Percentiles rank a stretch among this genome's conserved stretches.
These are phyloP conservation scores for Coemansia sp. DNA, from an alignment of 192 early-diverging fungal species.

Conservation along the genomic window DNA sequence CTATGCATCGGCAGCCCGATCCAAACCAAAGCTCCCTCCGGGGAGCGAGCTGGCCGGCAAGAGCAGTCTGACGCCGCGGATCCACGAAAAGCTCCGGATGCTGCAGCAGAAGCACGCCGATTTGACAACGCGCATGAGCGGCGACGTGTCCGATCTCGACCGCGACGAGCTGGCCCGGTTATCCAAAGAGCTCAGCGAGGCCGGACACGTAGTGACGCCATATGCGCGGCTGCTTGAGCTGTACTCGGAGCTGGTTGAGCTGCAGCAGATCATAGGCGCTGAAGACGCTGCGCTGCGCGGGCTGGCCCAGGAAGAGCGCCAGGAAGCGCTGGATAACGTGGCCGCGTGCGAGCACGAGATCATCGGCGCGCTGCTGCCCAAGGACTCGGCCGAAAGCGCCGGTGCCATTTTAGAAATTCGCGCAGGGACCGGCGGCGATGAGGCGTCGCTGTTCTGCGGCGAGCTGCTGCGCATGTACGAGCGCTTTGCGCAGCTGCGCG, in stretches of 20 bases:
- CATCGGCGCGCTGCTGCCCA: slow-evolving; percentile 58
- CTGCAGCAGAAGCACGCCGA: slow-evolving; percentile 18
- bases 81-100: slow-evolving; percentile 32
- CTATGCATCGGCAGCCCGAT: neutral
- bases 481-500: slow-evolving; percentile 54
- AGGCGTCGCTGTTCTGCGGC: slow-evolving; percentile 68
- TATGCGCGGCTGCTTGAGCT: slow-evolving; percentile 27
- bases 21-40: slow-evolving; percentile 4
- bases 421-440: slow-evolving; percentile 75
- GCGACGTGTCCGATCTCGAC: slow-evolving; percentile 19
- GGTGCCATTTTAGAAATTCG: slow-evolving; percentile 72
- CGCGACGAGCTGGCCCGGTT: slow-evolving; percentile 45
- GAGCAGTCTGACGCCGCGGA: slow-evolving; percentile 36
- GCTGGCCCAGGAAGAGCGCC: slow-evolving; percentile 63
- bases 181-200: slow-evolving; percentile 47
- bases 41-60: slow-evolving; percentile 43
- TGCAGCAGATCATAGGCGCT: slow-evolving; percentile 41
- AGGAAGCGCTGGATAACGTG: slow-evolving; percentile 34
- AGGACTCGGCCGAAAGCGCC: slow-evolving; percentile 64
- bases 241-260: slow-evolving; percentile 36
- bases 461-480: slow-evolving; percentile 77
- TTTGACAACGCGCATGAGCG: slow-evolving; percentile 27
- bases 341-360: slow-evolving; percentile 54
- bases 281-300: slow-evolving; percentile 34
- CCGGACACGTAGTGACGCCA: slow-evolving; percentile 17